Evolutionary conservation across 2,329 filamentous ascomycete genomes (phyloP).

Genomic region (Coniochaeta hoffmannii): DNA sequence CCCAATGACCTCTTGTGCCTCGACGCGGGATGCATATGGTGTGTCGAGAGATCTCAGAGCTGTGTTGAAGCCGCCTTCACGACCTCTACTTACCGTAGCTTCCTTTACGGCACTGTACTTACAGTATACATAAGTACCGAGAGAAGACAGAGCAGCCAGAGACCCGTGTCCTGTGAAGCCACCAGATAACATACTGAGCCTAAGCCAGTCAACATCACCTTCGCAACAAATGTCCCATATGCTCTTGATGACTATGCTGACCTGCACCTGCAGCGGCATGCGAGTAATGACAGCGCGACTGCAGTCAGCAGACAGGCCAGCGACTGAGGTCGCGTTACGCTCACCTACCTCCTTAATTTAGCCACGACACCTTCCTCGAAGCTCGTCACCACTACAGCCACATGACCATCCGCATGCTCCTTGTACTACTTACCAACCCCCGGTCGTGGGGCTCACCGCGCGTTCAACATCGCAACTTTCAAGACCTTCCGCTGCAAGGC

Average conservation of each 20-base stretch:
- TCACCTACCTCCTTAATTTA: constrained; percentile 1
- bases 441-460: background rate
- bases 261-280: background rate
- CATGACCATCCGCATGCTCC: background rate
- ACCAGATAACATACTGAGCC: background rate
- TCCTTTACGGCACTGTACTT: background rate
- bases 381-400: background rate
- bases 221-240: background rate
- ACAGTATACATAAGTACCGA: background rate
- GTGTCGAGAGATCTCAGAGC: background rate
- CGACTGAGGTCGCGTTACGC: background rate
- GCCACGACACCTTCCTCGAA: background rate
- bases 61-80: background rate
- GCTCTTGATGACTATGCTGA: background rate
- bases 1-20: background rate
- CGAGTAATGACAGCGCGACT: background rate
- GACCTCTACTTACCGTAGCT: background rate
- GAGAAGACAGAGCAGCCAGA: background rate
- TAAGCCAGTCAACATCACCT: too few species aligned
- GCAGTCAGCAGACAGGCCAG: background rate
- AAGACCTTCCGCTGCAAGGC: background rate
- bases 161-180: background rate
- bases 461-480: background rate
- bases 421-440: background rate
- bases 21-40: background rate